Base-by-base conservation (phyloP, 371 early-diverging fungal species). In the Rhizopus arrhizus region DNA sequence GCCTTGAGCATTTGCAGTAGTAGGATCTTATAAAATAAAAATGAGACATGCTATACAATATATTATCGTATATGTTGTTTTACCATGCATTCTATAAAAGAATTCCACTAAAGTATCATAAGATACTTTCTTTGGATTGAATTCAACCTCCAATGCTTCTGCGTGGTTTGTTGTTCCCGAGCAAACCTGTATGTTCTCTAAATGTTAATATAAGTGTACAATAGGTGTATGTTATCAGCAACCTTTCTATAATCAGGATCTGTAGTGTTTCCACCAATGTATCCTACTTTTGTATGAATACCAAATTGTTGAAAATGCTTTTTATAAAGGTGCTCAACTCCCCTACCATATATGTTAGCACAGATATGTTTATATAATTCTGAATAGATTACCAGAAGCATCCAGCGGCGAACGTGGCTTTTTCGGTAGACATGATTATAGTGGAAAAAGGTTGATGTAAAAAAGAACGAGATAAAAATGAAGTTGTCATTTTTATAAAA, bases 1-100 rank as follows among this genome's bases (percentile, higher is more conserved):
- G 0, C 68, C 70, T 65, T 80, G 77, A 32, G 59, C 58, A 60
- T 86, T 76, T 31, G 66, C 15, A 5, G 83, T 66, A 28, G 74
- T 75, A 50, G 73, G 72, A 46, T 80, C 77, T 76, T 50, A 41
- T 1, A 47, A 47, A 6, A 6, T 6, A 9, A 11, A 11, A 36
- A 36, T 9, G 11, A 11, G 9, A 11, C 13, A 43, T 43, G 43
- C 8, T 9, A 13, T 51, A 59, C 75, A 63, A 43, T 58, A 22
- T 5, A 66, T 72, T 12, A 72, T 73, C 16, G 69, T 66, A 51
- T 70, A 9, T 33, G 4, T 35, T 1, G 8, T 31, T 13, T 56
- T 74, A 74, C 77, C 85, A 67, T 96, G 97, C 74, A 88, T 93
- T 53, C 88, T 80, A 76, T 89, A 97, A 69, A 94, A 96, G 70